Evolutionary conservation across 164 flowering plant species (phyloP).

Genomic region (Dillenia suffruticosa): DNA sequence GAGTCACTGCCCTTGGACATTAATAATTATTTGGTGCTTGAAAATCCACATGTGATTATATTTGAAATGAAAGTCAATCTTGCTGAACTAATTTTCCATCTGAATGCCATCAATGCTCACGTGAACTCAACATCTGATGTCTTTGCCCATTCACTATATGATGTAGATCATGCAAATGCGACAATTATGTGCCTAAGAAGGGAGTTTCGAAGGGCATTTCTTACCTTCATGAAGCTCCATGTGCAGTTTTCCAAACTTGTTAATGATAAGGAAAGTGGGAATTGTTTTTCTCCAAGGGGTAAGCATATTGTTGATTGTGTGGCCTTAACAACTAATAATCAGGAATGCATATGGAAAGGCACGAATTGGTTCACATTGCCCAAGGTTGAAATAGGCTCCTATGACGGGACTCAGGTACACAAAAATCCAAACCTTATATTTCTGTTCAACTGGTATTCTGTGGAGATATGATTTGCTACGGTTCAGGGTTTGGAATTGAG

Average conservation of each 20-base stretch:
- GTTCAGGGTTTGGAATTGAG: no score
- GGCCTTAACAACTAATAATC: constrained; percentile 7
- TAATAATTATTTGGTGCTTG: constrained; percentile 3
- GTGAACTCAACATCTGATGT: constrained; percentile 12
- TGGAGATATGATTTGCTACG: no score
- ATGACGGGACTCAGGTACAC: no score
- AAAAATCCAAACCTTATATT: no score
- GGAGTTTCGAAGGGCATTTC: constrained; percentile 27
- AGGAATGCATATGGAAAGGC: constrained; percentile 3
- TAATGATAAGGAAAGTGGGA: constrained; percentile 10
- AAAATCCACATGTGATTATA: constrained; percentile 15
- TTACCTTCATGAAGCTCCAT: constrained; percentile 28
- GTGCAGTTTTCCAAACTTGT: constrained; percentile 16
- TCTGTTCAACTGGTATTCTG: no score
- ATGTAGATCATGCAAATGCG: constrained; percentile 15
- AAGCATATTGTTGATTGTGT: constrained; percentile 7
- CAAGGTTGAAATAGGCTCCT: background rate
- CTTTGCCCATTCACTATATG: background rate
- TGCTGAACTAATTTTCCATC: constrained; percentile 25
- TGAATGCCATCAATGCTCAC: constrained; percentile 20
- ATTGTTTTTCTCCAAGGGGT: constrained; percentile 14
- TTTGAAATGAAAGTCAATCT: constrained; percentile 30
- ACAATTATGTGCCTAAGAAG: constrained; percentile 14
- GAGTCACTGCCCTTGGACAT: constrained; percentile 9
- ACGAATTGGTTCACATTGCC: constrained; percentile 11